Evolutionary conservation across 1,139 yeast genomes (phyloP).

Genomic region (Suhomyces yuchorum): DNA sequence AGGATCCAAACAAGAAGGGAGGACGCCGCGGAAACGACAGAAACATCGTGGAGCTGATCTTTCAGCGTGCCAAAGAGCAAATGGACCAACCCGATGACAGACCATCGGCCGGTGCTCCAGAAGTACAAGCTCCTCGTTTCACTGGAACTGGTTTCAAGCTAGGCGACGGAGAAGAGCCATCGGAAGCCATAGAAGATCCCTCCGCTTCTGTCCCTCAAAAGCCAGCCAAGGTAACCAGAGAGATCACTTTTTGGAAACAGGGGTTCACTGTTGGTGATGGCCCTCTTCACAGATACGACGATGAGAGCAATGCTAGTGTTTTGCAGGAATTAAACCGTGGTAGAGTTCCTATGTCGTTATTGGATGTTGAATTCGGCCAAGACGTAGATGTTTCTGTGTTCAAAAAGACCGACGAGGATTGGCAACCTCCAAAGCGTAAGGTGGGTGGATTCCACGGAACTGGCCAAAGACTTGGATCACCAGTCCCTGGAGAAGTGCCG

Average conservation of each 20-base stretch:
- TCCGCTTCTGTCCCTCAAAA: slow-evolving; percentile 31
- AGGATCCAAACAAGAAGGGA: slow-evolving; percentile 71
- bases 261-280: slow-evolving; percentile 97
- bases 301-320: slow-evolving; percentile 78
- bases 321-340: slow-evolving; percentile 84
- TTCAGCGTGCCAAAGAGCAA: slow-evolving; percentile 48
- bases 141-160: slow-evolving; percentile 79
- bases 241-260: slow-evolving; percentile 92
- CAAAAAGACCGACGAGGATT: slow-evolving; percentile 80
- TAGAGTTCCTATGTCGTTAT: slow-evolving; percentile 84
- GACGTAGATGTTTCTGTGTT: slow-evolving; percentile 94
- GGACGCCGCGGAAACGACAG: slow-evolving; percentile 33
- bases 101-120: slow-evolving; percentile 34
- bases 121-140: slow-evolving; percentile 32
- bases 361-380: slow-evolving; percentile 86
- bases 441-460: slow-evolving; percentile 74
- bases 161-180: slow-evolving; percentile 62
- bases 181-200: slow-evolving; percentile 38
- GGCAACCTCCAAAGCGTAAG: slow-evolving; percentile 66
- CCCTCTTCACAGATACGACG: slow-evolving; percentile 80
- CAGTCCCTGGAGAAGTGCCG: slow-evolving; percentile 69
- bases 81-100: slow-evolving; percentile 48
- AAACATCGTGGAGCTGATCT: slow-evolving; percentile 49
- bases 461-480: slow-evolving; percentile 91
- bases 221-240: slow-evolving; percentile 61